These are phyloP conservation scores for Cutaneotrichosporon sp. DNA, from an alignment of 1,284 basidiomycete species.

Conservation along the genomic window DNA sequence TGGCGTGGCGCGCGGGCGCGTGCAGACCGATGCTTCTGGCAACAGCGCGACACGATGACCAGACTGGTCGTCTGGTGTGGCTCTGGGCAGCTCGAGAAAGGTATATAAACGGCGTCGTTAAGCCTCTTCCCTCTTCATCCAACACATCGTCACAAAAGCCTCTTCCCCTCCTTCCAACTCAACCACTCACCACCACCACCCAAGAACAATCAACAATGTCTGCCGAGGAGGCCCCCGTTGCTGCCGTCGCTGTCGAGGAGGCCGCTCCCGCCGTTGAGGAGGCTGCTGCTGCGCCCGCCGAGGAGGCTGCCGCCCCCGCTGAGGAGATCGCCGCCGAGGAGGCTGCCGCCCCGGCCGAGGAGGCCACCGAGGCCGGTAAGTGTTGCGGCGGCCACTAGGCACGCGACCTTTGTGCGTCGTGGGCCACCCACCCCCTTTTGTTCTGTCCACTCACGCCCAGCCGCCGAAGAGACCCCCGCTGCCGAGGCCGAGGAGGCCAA, in stretches of 20 bases:
- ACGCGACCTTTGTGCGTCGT: too few species aligned
- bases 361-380: neutral
- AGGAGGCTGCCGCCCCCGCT: neutral
- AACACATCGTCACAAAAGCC: neutral
- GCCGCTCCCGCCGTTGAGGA: neutral
- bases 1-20: too few species aligned
- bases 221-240: neutral
- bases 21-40: too few species aligned
- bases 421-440: too few species aligned
- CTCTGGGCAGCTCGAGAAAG: too few species aligned
- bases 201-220: too few species aligned
- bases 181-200: neutral
- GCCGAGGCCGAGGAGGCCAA: neutral
- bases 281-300: neutral
- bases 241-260: neutral
- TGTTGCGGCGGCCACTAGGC: too few species aligned
- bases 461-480: neutral
- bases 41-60: too few species aligned
- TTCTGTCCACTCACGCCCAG: too few species aligned
- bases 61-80: too few species aligned
- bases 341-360: neutral
- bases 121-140: neutral
- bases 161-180: neutral
- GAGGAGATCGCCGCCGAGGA: neutral
- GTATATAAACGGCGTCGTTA: too few species aligned